Percentiles rank a stretch among this genome's conserved stretches.
These are phyloP conservation scores for Eudorina sp. DNA, from an alignment of 139 green algal species.

Conservation along the genomic window DNA sequence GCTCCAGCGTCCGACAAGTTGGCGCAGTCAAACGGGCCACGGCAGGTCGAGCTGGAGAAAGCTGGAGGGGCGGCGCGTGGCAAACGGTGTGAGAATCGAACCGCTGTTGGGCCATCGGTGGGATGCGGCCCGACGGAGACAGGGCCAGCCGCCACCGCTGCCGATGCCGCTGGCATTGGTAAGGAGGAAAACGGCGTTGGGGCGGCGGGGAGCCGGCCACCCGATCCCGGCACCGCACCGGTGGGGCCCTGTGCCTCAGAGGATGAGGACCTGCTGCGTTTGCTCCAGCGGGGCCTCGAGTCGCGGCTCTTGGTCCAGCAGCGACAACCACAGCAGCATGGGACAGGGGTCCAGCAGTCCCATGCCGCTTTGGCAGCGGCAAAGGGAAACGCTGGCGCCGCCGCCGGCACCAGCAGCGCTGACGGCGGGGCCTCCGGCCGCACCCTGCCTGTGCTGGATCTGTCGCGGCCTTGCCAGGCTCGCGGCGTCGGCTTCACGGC, in stretches of 20 bases:
- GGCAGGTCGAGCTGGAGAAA: too few species aligned
- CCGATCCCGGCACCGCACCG: too few species aligned
- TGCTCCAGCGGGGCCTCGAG: conserved; percentile 37
- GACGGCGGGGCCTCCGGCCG: not conserved
- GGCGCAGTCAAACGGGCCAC: too few species aligned
- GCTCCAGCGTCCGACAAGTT: too few species aligned
- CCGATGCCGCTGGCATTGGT: too few species aligned
- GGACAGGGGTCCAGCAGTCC: not conserved
- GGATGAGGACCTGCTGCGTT: conserved; percentile 13
- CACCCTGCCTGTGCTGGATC: conserved; percentile 31
- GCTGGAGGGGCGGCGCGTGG: too few species aligned
- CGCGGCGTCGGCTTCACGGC: not conserved
- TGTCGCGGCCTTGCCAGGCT: not conserved
- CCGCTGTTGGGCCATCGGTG: too few species aligned
- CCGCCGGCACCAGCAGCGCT: not conserved
- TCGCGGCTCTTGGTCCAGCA: not conserved
- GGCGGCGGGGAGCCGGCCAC: too few species aligned
- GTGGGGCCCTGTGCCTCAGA: conserved; percentile 3
- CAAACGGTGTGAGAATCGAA: too few species aligned
- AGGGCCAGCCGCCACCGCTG: too few species aligned
- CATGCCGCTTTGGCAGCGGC: not conserved
- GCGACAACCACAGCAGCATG: not conserved
- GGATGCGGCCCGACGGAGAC: too few species aligned
- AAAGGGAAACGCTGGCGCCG: not conserved
- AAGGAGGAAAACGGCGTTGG: too few species aligned